Conservation (phyloP, 805 yeast species). For the Candida endomychidarum region DNA sequence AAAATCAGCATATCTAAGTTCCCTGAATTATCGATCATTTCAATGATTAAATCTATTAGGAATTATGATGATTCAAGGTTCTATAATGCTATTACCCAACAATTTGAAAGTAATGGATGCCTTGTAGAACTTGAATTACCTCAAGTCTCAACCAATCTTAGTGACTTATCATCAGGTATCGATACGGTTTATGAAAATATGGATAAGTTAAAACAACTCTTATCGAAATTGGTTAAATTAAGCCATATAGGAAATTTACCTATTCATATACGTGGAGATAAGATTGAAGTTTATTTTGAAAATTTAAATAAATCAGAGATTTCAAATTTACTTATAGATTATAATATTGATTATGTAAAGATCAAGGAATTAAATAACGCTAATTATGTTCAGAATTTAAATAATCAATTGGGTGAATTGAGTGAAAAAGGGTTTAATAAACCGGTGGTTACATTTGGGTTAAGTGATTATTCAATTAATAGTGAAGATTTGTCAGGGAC, state of each 20-base stretch:
- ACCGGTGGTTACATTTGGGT: constrained; percentile 4
- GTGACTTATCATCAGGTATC: background rate
- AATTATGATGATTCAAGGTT: constrained; percentile 9
- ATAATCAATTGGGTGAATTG: background rate
- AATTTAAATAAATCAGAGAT: constrained; percentile 11
- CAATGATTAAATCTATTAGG: constrained; percentile 4
- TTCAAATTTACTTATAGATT: constrained; percentile 9
- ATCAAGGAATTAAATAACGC: constrained; percentile 3
- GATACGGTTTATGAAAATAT: constrained; percentile 3
- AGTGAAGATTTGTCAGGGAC: constrained; percentile 10
- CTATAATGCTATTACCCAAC: constrained; percentile 10
- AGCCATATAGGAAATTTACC: constrained; percentile 8
- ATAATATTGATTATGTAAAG: constrained; percentile 8
- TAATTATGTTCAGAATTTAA: background rate
- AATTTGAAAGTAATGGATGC: constrained; percentile 13
- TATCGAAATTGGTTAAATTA: constrained; percentile 3
- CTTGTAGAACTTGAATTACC: constrained; percentile 8
- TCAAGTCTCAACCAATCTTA: background rate
- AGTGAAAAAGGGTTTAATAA: background rate
- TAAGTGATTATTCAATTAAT: constrained; percentile 8
- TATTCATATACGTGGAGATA: background rate
- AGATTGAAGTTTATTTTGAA: constrained; percentile 5
- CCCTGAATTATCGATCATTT: constrained; percentile 4
- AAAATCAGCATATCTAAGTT: background rate
- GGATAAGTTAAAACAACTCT: background rate